Evolutionary conservation across 2,329 filamentous ascomycete genomes (phyloP), one percentile per base, ranked within the genome.

Genomic region (Metarhizium anisopliae): DNA sequence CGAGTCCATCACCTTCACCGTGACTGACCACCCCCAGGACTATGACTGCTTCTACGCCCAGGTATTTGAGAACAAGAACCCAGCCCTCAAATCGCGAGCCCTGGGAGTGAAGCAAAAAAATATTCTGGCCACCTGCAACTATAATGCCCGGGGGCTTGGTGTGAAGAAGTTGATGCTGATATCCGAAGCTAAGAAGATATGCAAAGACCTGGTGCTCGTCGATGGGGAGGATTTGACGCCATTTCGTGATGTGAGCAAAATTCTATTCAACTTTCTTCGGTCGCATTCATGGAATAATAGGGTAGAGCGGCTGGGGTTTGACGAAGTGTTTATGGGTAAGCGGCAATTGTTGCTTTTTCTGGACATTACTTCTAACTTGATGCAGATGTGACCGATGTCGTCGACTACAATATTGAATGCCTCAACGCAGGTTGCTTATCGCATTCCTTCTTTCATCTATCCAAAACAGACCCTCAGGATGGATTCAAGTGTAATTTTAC

Each of bases 1-100:
- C 45, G 14, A 4, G 7, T 35, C 32, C 32, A 35, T 7, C 32
- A 11, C 5, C 32, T 50, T 56, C 50, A 52, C 40, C 29, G 18
- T 43, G 38, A 25, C 50, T 53, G 40, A 55, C 47, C 2, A 30
- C 53, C 49, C 32, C 18, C 3, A 25, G 84, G 84, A 89, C 70
- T 89, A 91, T 68, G 89, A 93, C 74, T 95, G 90, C 75, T 97
- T 97, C 76, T 97, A 97, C 70, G 92, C 92, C 25, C 90, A 90
- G 52, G 91, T 94, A 8, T 86, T 94, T 62, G 91, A 96, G 72
- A 86, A 86, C 60, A 86, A 88, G 67, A 84, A 88, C 61, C 90
- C 91, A 0, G 75, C 79, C 2, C 76, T 96, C 56, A 90, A 84
- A 66, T 77, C 79, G 1, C 73, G 87, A 18, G 90, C 91, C 6